Evolutionary conservation across 2,329 filamentous ascomycete genomes (phyloP).

Genomic region (Xylariaceae sp.): DNA sequence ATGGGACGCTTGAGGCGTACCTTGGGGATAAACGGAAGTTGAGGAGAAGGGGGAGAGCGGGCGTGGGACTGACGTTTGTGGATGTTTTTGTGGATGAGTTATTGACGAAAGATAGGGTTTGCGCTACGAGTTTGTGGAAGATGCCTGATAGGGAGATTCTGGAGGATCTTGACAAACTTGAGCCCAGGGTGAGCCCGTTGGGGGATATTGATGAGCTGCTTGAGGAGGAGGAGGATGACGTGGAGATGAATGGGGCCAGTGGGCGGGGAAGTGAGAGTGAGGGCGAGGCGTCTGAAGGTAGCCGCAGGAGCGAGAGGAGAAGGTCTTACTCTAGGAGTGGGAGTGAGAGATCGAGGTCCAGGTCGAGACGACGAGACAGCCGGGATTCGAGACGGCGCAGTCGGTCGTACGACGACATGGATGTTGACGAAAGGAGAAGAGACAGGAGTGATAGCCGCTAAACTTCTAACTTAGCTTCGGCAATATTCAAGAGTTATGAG

Average conservation of each 20-base stretch:
- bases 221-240: slow-evolving; percentile 53
- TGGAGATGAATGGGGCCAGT: slow-evolving; percentile 21
- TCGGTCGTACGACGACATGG: slow-evolving; percentile 37
- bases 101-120: slow-evolving; percentile 83
- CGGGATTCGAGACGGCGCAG: slow-evolving; percentile 23
- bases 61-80: slow-evolving; percentile 74
- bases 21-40: slow-evolving; percentile 82
- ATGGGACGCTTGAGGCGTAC: slow-evolving; percentile 75
- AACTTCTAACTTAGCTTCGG: background rate
- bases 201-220: slow-evolving; percentile 74
- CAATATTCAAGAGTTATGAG: too few species aligned
- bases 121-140: slow-evolving; percentile 89
- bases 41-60: slow-evolving; percentile 69
- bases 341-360: background rate
- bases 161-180: slow-evolving; percentile 85
- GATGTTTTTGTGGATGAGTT: slow-evolving; percentile 95
- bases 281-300: slow-evolving; percentile 14
- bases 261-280: slow-evolving; percentile 12
- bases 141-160: slow-evolving; percentile 77
- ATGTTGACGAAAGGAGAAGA: slow-evolving; percentile 35
- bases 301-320: slow-evolving; percentile 1
- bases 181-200: slow-evolving; percentile 79
- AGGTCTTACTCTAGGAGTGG: slow-evolving; percentile 6
- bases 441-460: slow-evolving; percentile 11
- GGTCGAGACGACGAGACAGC: too few species aligned